phyloP scores from a whole-genome alignment of 148 eudicot genomes.

The Rhododendron ovatum region DNA sequence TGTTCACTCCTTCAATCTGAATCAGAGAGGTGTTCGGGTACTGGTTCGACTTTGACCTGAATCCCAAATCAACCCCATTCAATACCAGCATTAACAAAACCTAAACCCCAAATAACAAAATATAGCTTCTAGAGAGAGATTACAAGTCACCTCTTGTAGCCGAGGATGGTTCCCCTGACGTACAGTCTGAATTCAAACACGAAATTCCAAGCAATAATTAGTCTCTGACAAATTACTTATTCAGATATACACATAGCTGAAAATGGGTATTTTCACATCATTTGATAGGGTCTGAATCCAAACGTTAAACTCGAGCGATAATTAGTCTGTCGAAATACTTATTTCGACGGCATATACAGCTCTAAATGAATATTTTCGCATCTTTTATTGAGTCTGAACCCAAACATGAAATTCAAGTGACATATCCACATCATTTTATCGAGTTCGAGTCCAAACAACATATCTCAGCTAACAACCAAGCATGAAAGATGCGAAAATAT shows the following conservation, averaged over 20 bases:
- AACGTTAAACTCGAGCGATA: not conserved
- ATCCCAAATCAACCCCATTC: not conserved
- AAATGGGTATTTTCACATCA: not conserved
- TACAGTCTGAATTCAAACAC: constrained; percentile 11
- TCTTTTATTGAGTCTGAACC: not conserved
- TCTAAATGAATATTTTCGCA: not conserved
- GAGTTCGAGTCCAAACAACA: not conserved
- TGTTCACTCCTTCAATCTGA: constrained; percentile 37
- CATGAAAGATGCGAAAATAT: not conserved
- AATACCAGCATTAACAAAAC: not conserved
- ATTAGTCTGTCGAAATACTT: not conserved
- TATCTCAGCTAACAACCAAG: not conserved
- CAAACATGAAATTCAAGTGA: not conserved
- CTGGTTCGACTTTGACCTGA: constrained; percentile 36
- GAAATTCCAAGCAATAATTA: not conserved
- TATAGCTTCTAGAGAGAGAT: not conserved
- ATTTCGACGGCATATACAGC: not conserved
- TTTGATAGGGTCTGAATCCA: not conserved
- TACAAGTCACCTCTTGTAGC: constrained; percentile 59
- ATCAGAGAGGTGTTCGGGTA: constrained; percentile 29
- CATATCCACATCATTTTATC: not conserved
- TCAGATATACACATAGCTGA: not conserved
- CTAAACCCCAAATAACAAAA: not conserved
- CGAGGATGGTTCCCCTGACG: constrained; percentile 62
- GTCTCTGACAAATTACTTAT: not conserved